Percentiles rank a stretch among this genome's conserved stretches.
Conservation (phyloP, 2,329 filamentous ascomycete species). For the Chaetomiaceae sp. region DNA sequence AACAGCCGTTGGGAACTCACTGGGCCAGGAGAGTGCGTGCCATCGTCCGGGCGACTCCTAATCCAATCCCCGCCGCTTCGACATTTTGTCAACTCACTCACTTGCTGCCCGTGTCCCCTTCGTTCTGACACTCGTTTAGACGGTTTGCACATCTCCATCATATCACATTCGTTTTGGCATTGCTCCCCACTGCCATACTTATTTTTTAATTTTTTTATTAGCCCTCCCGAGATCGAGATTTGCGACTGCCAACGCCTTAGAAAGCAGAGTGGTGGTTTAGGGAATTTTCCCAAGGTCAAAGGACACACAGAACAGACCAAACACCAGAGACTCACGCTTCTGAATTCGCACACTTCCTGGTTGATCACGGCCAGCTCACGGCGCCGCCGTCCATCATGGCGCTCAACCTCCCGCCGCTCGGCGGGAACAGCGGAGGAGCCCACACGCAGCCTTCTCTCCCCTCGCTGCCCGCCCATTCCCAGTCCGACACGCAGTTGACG, state of each 20-base stretch:
- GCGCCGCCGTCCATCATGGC: slow-evolving; percentile 49
- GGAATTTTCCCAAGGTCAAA: neutral
- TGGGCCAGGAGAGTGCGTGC: slow-evolving; percentile 14
- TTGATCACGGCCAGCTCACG: slow-evolving; percentile 26
- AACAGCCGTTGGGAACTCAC: slow-evolving; percentile 13
- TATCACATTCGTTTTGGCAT: slow-evolving; percentile 28
- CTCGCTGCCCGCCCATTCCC: slow-evolving; percentile 76
- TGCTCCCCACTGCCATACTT: slow-evolving; percentile 1
- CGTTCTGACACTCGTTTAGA: slow-evolving; percentile 29
- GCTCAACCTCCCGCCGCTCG: slow-evolving; percentile 50
- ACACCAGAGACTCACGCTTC: neutral
- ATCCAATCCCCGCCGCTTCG: slow-evolving; percentile 8
- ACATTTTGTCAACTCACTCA: slow-evolving; percentile 15
- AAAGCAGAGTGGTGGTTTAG: slow-evolving; percentile 1
- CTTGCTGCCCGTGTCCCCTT: slow-evolving; percentile 12
- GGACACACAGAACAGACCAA: neutral
- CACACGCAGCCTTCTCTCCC: slow-evolving; percentile 84
- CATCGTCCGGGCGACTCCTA: slow-evolving; percentile 18
- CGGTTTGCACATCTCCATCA: slow-evolving; percentile 21
- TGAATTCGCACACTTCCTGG: neutral
- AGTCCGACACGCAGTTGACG: slow-evolving; percentile 63
- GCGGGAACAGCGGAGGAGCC: slow-evolving; percentile 48
- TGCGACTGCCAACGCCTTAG: neutral
- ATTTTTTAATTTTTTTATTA: slow-evolving; percentile 11
- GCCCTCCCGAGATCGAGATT: neutral